Base-by-base conservation (phyloP, 2,329 filamentous ascomycete species). In the Monilinia vaccinii-corymbosi region DNA sequence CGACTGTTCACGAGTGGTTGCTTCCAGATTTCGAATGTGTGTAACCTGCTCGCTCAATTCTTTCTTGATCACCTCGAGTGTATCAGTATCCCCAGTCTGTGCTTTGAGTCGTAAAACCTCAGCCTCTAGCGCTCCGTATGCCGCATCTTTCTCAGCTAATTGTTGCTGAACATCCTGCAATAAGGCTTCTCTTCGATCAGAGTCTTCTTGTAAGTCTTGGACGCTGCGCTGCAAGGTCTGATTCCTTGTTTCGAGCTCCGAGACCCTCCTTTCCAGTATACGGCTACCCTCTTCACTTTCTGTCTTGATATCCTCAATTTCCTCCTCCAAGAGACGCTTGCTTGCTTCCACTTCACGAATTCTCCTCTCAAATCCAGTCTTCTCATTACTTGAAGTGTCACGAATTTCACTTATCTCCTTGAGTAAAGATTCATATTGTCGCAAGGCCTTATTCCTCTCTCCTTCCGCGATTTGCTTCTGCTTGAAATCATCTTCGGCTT, bases 41-140 rank as follows among this genome's bases (percentile, higher is more conserved):
- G 84, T 81, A 0, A 99, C 89, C 71, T 97, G 94, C 65, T 97
- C 92, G 0, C 88, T 87, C 5, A 99, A 80, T 74, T 99, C 92
- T 65, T 86, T 83, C 71, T 93, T 90, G 67, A 99, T 88, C 38
- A 97, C 84, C 6, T 81, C 83, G 69, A 97, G 81, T 0, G 90
- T 94, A 66, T 97, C 92, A 0, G 85, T 84, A 71, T 97, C 93
- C 11, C 88, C 91, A 2, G 89, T 89, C 68, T 94, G 89, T 0
- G 92, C 89, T 71, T 93, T 97, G 6, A 96, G 76, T 36, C 87
- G 82, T 57, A 97, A 75, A 10, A 97, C 83, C 58, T 97, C 90
- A 0, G 88, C 85, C 74, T 97, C 92, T 11, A 97, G 75, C 14
- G 83, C 77, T 0, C 87, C 90, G 45, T 88, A 81, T n/a, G 86